A percentile compares a stretch with the other conserved stretches of the same genome.
phyloP scores from a whole-genome alignment of 306 rosid species.

The Citrullus amarus region DNA sequence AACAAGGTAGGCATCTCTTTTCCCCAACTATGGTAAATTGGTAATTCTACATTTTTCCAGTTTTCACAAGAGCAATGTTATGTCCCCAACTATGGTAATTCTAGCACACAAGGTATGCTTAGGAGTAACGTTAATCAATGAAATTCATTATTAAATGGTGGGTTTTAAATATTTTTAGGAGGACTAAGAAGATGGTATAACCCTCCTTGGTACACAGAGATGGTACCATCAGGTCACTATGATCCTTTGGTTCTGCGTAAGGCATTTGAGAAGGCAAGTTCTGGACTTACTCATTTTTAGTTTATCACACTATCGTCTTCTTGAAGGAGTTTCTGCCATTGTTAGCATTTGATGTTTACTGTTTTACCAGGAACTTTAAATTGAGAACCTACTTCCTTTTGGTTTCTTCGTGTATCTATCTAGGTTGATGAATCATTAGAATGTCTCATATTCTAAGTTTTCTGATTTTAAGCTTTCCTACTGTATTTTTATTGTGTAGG shows the following conservation, averaged over 20 bases:
- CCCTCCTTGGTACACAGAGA: slow-evolving; percentile 73
- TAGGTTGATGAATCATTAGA: not conserved
- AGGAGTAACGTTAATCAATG: not conserved
- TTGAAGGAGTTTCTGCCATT: not conserved
- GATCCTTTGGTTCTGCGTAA: slow-evolving; percentile 50
- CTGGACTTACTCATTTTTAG: not conserved
- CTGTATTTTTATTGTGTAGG: slow-evolving; percentile 37
- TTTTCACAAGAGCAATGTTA: not conserved
- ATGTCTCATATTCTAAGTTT: not conserved
- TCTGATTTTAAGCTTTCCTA: slow-evolving; percentile 3
- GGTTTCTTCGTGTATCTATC: not conserved
- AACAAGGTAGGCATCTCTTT: slow-evolving; percentile 39
- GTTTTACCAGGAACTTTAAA: not conserved
- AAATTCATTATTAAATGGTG: slow-evolving; percentile 2
- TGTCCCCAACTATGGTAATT: too few species aligned
- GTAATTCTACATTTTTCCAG: not conserved
- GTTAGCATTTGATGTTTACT: not conserved
- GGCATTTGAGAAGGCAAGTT: slow-evolving; percentile 71
- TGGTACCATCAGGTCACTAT: slow-evolving; percentile 62
- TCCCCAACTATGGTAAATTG: not conserved
- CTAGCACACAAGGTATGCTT: too few species aligned
- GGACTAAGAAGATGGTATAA: slow-evolving; percentile 88
- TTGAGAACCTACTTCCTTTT: not conserved
- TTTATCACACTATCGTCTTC: not conserved
- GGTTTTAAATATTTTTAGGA: slow-evolving; percentile 35